Conservation (phyloP, 1,284 basidiomycete genomes). For the Moesziomyces sp. region DNA sequence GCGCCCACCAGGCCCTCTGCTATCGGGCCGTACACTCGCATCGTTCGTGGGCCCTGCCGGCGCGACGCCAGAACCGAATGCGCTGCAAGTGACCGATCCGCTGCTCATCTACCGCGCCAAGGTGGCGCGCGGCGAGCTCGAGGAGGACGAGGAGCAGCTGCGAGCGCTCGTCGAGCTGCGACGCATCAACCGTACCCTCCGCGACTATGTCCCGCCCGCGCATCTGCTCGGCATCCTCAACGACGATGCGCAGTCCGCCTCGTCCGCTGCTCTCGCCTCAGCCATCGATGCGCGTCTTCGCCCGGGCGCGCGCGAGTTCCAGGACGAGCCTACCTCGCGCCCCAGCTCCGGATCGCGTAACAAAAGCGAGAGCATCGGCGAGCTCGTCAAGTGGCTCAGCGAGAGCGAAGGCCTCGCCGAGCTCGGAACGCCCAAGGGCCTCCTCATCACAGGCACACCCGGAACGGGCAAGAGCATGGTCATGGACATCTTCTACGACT, state of each 20-base stretch:
- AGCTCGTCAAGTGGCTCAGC: constrained; percentile 72
- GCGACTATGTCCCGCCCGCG: constrained; percentile 72
- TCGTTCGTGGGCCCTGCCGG: constrained; percentile 10
- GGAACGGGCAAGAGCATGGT: constrained; percentile 75
- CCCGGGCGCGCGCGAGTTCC: constrained; percentile 14
- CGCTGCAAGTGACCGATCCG: constrained; percentile 56
- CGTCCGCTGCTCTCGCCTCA: constrained; percentile 26
- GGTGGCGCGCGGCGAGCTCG: constrained; percentile 72
- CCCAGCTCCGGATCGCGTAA: constrained; percentile 22
- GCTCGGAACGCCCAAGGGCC: constrained; percentile 73
- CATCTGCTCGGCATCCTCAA: constrained; percentile 61
- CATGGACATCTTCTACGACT: constrained; percentile 76
- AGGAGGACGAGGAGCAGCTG: constrained; percentile 76
- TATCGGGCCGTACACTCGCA: constrained; percentile 2
- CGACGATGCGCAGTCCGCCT: constrained; percentile 20
- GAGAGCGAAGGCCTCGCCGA: constrained; percentile 75
- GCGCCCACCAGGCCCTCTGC: background rate
- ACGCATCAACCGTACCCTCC: constrained; percentile 71
- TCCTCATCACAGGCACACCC: constrained; percentile 72
- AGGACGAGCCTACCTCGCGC: constrained; percentile 19
- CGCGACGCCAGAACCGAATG: constrained; percentile 13
- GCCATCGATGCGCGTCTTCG: constrained; percentile 26
- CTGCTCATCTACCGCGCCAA: constrained; percentile 58
- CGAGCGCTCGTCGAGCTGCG: constrained; percentile 75
- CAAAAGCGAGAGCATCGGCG: constrained; percentile 48